Evolutionary conservation across 2,329 filamentous ascomycete species (phyloP).

Genomic region (Raffaelea albimanens): DNA sequence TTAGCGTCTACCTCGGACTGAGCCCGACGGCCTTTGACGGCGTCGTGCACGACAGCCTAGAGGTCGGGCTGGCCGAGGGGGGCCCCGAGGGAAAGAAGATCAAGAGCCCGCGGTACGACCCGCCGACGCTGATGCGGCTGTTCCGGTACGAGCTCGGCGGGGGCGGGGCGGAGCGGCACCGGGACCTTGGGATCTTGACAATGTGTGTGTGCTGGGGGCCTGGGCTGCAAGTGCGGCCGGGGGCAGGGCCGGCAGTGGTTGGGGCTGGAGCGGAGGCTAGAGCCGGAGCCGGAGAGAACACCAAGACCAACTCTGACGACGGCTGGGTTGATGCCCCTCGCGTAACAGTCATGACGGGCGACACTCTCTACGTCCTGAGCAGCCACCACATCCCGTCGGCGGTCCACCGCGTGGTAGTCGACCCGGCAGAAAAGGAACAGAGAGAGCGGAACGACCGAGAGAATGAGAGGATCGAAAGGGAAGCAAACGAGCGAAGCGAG

Average conservation of each 20-base stretch:
- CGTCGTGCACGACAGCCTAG: slow-evolving; percentile 11
- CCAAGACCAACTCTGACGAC: neutral
- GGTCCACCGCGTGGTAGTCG: slow-evolving; percentile 13
- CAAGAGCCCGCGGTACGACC: slow-evolving; percentile 9
- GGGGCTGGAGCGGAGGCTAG: neutral
- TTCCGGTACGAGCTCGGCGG: slow-evolving; percentile 15
- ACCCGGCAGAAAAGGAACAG: neutral
- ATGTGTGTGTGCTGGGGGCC: slow-evolving; percentile 13
- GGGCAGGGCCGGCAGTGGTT: neutral
- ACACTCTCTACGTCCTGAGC: slow-evolving; percentile 12
- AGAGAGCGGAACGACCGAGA: neutral
- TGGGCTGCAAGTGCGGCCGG: slow-evolving; percentile 13
- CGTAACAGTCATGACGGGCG: slow-evolving; percentile 14
- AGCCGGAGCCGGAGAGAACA: neutral
- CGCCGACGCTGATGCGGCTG: slow-evolving; percentile 14
- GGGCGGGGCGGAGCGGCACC: slow-evolving; percentile 14
- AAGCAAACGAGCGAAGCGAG: neutral
- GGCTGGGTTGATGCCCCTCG: slow-evolving; percentile 11
- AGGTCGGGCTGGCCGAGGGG: neutral
- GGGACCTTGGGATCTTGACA: slow-evolving; percentile 15
- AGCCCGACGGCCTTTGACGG: slow-evolving; percentile 9
- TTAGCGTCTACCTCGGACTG: slow-evolving; percentile 9
- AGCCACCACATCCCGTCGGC: slow-evolving; percentile 10
- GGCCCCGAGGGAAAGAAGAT: neutral
- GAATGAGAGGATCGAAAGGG: neutral